Conservation (phyloP, 148 eudicot genomes). For the Hydrangea macrophylla region DNA sequence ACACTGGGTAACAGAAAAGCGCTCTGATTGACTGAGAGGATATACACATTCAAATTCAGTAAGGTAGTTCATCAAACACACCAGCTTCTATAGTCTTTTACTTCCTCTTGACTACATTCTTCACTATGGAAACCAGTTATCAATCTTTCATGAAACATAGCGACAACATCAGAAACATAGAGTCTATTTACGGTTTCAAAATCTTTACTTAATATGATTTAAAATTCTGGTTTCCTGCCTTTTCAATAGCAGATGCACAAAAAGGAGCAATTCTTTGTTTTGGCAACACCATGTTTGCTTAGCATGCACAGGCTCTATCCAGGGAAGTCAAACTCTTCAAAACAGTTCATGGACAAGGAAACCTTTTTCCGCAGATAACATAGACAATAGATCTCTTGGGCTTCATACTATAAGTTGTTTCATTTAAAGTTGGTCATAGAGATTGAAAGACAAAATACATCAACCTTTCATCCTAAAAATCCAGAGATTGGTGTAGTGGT, state of each 20-base stretch:
- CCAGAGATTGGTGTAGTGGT: too few species aligned
- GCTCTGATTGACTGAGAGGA: background rate
- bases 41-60: background rate
- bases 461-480: too few species aligned
- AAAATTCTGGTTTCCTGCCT: background rate
- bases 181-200: background rate
- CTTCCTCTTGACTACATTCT: background rate
- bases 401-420: too few species aligned
- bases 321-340: background rate
- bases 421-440: background rate
- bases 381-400: too few species aligned
- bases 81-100: background rate
- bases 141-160: background rate
- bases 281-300: background rate
- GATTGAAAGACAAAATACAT: background rate
- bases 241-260: background rate
- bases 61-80: background rate
- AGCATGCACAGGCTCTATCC: too few species aligned
- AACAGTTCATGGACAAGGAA: too few species aligned
- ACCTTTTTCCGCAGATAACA: too few species aligned
- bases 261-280: background rate
- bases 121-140: background rate
- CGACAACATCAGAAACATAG: background rate
- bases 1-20: background rate
- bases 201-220: too few species aligned